phyloP scores from a whole-genome alignment of 2,329 filamentous ascomycete species.

The Exophiala alcalophila region DNA sequence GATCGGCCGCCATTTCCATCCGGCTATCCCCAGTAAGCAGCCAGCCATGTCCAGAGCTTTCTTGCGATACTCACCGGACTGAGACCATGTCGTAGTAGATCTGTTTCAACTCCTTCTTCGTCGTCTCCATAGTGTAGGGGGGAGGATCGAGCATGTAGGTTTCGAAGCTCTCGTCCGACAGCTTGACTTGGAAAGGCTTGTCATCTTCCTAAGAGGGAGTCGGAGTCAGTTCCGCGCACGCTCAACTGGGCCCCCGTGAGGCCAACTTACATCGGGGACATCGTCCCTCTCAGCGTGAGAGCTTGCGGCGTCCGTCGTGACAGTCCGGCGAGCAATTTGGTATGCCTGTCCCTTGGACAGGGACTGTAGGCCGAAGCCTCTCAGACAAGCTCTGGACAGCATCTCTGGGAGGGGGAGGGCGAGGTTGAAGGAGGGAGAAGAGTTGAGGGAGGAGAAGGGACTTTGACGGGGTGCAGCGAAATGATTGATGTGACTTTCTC shows the following conservation, averaged over 20 bases:
- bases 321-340: conserved; percentile 62
- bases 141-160: conserved; percentile 98
- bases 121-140: conserved; percentile 84
- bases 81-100: conserved; percentile 99
- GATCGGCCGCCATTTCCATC: conserved; percentile 99
- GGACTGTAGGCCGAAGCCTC: conserved; percentile 31
- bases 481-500: conserved; percentile 10
- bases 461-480: conserved; percentile 5
- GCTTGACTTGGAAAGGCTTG: conserved; percentile 83
- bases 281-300: conserved; percentile 79
- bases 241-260: conserved; percentile 30
- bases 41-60: not conserved
- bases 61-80: conserved; percentile 71
- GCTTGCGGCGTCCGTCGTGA: conserved; percentile 93
- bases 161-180: conserved; percentile 99
- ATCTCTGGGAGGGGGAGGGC: conserved; percentile 14
- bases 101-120: conserved; percentile 97
- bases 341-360: conserved; percentile 44
- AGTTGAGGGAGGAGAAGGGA: conserved; percentile 3
- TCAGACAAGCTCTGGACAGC: conserved; percentile 29
- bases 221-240: conserved; percentile 5
- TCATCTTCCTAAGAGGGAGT: conserved; percentile 72
- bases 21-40: conserved; percentile 58
- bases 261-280: conserved; percentile 63
- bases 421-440: conserved; percentile 11